Base-by-base conservation (phyloP, 345 rosid species). In the Diplotaxis tenuifolia region DNA sequence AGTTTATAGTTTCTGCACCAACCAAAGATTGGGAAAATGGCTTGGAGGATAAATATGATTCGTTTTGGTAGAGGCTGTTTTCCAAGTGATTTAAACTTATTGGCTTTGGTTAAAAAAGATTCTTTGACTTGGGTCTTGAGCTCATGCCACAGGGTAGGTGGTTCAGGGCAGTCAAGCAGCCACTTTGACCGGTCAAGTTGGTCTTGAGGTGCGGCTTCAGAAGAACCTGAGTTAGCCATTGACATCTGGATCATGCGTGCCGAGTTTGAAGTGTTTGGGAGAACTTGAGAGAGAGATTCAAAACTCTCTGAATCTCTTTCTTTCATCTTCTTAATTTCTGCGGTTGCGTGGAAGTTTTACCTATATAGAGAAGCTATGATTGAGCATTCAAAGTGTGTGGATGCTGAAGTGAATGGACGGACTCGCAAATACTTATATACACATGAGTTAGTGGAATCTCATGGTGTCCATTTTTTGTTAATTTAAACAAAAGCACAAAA, bases 181-280 rank as follows among this genome's bases (percentile, higher is more conserved):
- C 97, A 89, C 62, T 75, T 73, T 50, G 88, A 80, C 71, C 84
- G 82, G 55, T 82, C 90, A 16, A 16, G 61, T 19, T 60, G 50
- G 59, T 79, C 83, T 34, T 78, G 81, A 45, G 71, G 49, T 67
- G 74, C 21, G 59, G 70, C 78, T 32, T 40, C 79, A 64, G 80
- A 73, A n/a, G 73, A 55, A 67, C 79, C 34, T 70, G 79, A 70
- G 57, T 63, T 70, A 70, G 79, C 84, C 90, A 82, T 75, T 50
- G 79, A 22, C 83, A 75, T 77, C 67, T 76, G 63, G 67, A 77
- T 77, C 76, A 76, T 63, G 14, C 60, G 76, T 58, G 72, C n/a
- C 0, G 32, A 12, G 54, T 80, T 88, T 94, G 97, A 94, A 91
- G 97, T 89, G 96, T 84, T 94, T 87, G 95, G 95, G 89, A 68